Evolutionary conservation across 768 basidiomycete genomes (phyloP), one percentile per base, ranked within the genome.

Genomic region (Amanita phalloides): DNA sequence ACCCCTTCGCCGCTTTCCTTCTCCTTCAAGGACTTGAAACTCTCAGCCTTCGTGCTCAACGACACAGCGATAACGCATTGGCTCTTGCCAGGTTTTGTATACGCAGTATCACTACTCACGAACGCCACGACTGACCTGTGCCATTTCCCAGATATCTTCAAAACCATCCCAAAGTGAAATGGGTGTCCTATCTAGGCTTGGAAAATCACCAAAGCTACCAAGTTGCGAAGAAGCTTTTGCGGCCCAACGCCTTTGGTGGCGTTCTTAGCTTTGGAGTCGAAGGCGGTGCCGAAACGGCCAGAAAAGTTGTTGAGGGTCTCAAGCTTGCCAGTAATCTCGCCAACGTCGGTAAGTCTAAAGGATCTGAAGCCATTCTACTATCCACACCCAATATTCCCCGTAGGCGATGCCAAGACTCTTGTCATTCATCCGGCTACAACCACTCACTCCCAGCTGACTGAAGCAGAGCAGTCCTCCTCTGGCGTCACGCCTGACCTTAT

Each of bases 1-100:
- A 84, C 65, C 84, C 87, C 26, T 86, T 89, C 60, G 79, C 67
- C 4, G 83, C 82, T 1, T 88, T 88, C 69, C 72, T 86, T 41
- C 73, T 89, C 8, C 67, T 90, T n/a, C 83, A 86, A 59, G 86
- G 87, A 37, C 71, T 89, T 26, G 87, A 90, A 68, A 90, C 86
- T 5, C 77, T 89, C 51, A 79, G 77, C 55, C 66, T 90, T 49
- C 76, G 87, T 13, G 81, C 72, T 6, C 76, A 90, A 68, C 66
- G 87, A 48, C 89, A 90, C 62, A 75, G 72, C 48, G 72, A 80
- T 36, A 90, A 90, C 55, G 81, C 82, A 0, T 71, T 90, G 11
- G 75, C 73, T 3, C 72, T 91, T 20, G 89, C 89, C 0, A 64
- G 69, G 69, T 76, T 1, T 58, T 23, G 67, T 55, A 13, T 48